A percentile compares a stretch with the other conserved stretches of the same genome.
Evolutionary conservation across 192 early-diverging fungal genomes (phyloP).

Genomic region (Coemansia sp.): DNA sequence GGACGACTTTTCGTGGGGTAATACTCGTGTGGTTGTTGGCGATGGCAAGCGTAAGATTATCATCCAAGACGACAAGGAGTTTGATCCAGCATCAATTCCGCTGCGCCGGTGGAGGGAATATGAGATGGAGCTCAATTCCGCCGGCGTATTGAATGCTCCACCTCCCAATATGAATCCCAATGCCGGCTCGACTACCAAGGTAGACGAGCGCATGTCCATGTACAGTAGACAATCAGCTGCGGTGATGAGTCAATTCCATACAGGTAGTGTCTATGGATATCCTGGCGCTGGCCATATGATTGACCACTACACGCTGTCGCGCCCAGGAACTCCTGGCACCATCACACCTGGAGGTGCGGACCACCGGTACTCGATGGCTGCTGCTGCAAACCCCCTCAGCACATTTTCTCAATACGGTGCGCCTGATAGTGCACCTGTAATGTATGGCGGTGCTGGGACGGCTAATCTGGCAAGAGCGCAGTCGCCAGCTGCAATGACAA

Average conservation of each 20-base stretch:
- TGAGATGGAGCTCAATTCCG: constrained; percentile 64
- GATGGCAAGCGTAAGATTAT: constrained; percentile 66
- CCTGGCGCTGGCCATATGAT: constrained; percentile 1
- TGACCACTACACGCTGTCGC: constrained; percentile 14
- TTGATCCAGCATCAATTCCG: constrained; percentile 84
- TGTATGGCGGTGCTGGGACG: neutral
- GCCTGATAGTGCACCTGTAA: neutral
- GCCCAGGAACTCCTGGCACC: constrained; percentile 14
- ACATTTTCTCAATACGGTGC: constrained; percentile 4
- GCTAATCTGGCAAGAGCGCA: neutral
- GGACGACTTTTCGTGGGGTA: constrained; percentile 99
- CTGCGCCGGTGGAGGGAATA: constrained; percentile 85
- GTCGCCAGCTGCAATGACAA: constrained; percentile 3
- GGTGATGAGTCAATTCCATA: constrained; percentile 18
- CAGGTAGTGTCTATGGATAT: constrained; percentile 20
- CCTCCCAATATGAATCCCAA: constrained; percentile 55
- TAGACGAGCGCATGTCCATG: constrained; percentile 27
- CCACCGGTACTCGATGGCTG: constrained; percentile 14
- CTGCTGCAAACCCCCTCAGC: neutral
- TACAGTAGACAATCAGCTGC: constrained; percentile 31
- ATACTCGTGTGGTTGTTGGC: constrained; percentile 83
- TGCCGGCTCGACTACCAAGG: constrained; percentile 14
- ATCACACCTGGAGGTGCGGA: neutral
- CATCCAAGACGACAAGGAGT: constrained; percentile 72
- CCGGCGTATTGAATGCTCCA: constrained; percentile 37